Conservation (phyloP, 2,329 filamentous ascomycete species). For the Cladophialophora exuberans region DNA sequence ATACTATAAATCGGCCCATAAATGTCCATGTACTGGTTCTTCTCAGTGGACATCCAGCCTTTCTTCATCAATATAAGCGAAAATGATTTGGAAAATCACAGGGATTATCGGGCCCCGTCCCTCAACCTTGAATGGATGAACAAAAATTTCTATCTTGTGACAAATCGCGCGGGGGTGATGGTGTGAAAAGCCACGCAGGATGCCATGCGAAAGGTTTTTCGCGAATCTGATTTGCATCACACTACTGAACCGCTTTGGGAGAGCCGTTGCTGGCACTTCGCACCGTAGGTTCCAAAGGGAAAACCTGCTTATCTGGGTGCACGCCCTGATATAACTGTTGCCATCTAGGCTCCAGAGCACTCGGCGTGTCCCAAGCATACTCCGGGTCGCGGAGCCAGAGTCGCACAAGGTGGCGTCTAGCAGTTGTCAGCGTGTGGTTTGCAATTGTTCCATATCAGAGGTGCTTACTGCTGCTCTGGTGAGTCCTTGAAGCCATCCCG, state of each 20-base stretch:
- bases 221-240: background rate
- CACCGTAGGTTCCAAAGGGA: conserved; percentile 47
- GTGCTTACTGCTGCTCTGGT: conserved; percentile 42
- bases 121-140: background rate
- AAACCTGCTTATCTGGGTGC: conserved; percentile 44
- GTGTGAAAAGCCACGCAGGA: background rate
- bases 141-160: background rate
- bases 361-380: conserved; percentile 50
- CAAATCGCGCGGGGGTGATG: background rate
- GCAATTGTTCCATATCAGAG: background rate
- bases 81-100: background rate
- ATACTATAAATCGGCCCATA: background rate
- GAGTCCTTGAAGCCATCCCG: conserved; percentile 51
- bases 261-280: conserved; percentile 29
- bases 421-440: background rate
- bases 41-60: background rate
- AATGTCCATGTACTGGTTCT: background rate
- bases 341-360: conserved; percentile 43
- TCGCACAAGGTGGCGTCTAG: conserved; percentile 49
- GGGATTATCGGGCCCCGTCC: background rate
- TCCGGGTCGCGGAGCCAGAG: conserved; percentile 54
- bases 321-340: conserved; percentile 47
- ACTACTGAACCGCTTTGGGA: conserved; percentile 8
- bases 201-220: background rate
- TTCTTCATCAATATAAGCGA: background rate